Base-by-base conservation (phyloP, 2,329 filamentous ascomycete species). In the Aschersonia sp. region DNA sequence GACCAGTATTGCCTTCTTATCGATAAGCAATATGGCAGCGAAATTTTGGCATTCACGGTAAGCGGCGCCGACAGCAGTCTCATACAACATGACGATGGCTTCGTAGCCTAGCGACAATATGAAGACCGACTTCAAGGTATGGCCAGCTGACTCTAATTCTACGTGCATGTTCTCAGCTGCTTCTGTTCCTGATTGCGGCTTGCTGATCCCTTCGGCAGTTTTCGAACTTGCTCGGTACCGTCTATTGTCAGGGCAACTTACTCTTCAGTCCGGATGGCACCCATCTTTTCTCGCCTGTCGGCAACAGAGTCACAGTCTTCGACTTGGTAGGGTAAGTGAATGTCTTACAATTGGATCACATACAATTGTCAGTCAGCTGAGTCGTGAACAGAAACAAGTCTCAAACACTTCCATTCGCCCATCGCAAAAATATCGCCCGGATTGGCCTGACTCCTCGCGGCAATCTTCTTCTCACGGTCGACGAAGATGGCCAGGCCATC, bases 111-210 rank as follows among this genome's bases (percentile, higher is more conserved):
- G 55, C 60, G 60, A 58, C 66, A 63, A 80, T 67, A 98, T 98
- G 92, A 98, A 97, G 84, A 97, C 89, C 56, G 90, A 97, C 69
- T 98, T 97, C 67, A 94, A 92, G 81, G 90, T 94, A 68, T 53
- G 66, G 9, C 4, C 40, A 29, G 5, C 9, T n/a, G 12, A 6
- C 11, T 7, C 9, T 14, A n/a, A n/a, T 42, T 37, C 22, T 22
- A 22, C 22, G 22, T 22, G 22, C 22, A 3, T 22, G 22, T 22
- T 22, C 4, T 8, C 35, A 39, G 8, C 35, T 8, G 9, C 35
- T 39, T 39, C 12, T 9, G 12, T 9, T 4, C 9, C 35, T 39
- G 12, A 12, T 12, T 39, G 12, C 2, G 35, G 9, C 12, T 8
- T 39, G 12, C 40, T 41, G 40, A 41, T 22, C 47, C 5, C n/a